A percentile compares a stretch with the other conserved stretches of the same genome.
phyloP scores from a whole-genome alignment of 176 grass and related monocot species.

The Phoenix roebelenii region DNA sequence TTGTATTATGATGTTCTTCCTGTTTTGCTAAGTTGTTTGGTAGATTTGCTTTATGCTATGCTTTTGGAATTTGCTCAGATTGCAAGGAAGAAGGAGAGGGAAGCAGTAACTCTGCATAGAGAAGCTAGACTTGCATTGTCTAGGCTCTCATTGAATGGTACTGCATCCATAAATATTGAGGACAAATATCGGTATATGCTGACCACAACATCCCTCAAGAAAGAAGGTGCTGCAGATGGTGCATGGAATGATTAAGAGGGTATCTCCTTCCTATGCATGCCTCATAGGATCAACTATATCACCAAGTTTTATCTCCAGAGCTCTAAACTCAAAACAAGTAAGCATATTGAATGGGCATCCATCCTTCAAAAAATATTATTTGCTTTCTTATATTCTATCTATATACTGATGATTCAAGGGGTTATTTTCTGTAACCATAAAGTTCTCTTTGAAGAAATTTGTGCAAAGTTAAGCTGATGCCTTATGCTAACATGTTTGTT shows the following conservation, averaged over 20 bases:
- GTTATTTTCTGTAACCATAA: too few relatives aligned
- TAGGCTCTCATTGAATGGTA: background rate
- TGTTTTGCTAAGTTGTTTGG: background rate
- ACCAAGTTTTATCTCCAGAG: too few relatives aligned
- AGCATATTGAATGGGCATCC: too few relatives aligned
- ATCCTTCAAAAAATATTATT: too few relatives aligned
- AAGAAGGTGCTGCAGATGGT: background rate
- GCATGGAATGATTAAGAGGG: background rate
- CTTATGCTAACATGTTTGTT: too few relatives aligned
- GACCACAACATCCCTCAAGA: background rate
- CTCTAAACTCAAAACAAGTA: too few relatives aligned
- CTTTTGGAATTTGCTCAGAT: background rate
- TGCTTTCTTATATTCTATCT: too few relatives aligned
- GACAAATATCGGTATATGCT: background rate
- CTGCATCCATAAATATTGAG: background rate
- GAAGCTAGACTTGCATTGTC: background rate
- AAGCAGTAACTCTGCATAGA: background rate
- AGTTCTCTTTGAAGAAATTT: too few relatives aligned
- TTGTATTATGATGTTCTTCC: background rate
- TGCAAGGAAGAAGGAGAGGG: background rate
- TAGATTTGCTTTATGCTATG: background rate
- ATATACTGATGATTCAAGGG: too few relatives aligned
- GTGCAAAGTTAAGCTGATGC: too few relatives aligned
- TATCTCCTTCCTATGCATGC: background rate
- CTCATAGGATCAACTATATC: background rate